Base-by-base conservation (phyloP, 2,329 filamentous ascomycete genomes). In the Aspergillus fumigatus region DNA sequence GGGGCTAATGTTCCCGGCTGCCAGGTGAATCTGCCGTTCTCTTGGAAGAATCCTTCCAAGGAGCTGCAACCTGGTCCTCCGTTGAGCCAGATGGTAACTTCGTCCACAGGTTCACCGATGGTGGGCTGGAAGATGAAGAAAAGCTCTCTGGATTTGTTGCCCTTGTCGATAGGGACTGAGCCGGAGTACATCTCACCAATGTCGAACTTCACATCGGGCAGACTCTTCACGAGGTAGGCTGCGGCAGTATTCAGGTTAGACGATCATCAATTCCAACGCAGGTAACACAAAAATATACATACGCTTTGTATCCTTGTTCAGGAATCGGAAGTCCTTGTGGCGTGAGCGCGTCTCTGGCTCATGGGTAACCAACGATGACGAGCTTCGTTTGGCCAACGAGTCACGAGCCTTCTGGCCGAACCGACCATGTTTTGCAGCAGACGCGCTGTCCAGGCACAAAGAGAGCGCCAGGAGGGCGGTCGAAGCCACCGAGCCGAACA, bases 11-110 rank as follows among this genome's bases (percentile, higher is more conserved):
- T 92, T 35, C 90, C 90, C 11, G 84, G 79, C 67, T 88, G 83
- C 87, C 87, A 90, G 4, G 82, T 56, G 65, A 90, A 88, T 0
- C 89, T 87, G 0, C 90, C 89, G 64, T 91, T 92, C 64, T 93
- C 89, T 51, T 90, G 88, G 9, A 93, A 70, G 1, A 92, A 77
- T 7, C 88, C 88, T 62, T 86, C 81, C 6, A 90, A 78, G 1
- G 85, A 88, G 32, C 73, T 79, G 61, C 79, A 82, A 17, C 80
- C 79, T 19, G 80, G 80, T 3, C 80, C 80, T 29, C 84, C 84
- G 56, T 85, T 86, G 29, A 76, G 61, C 70, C 69, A 75, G 59
- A 75, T 73, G 3, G 73, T 75, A 25, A 75, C 64, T 53, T 78
- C 75, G 47, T 80, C 77, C 3, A 71, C 72, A 10, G 76, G 75